Evolutionary conservation across 768 basidiomycete genomes (phyloP), one percentile per base, ranked within the genome.

Genomic region (Flagelloscypha sp.): DNA sequence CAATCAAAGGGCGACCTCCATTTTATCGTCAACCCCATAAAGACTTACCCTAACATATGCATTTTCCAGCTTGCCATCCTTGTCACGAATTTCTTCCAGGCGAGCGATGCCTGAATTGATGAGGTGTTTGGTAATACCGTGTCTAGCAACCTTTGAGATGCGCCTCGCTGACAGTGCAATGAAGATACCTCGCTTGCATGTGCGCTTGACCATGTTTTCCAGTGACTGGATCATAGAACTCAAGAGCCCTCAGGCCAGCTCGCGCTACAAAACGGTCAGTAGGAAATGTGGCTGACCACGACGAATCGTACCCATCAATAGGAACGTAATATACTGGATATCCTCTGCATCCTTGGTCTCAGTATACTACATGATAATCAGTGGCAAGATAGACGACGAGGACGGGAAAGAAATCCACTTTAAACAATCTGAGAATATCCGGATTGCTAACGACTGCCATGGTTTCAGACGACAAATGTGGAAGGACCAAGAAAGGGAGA

Each of bases 161-260:
- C 30, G 17, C 12, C 27, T 4, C 18, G 19, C 9, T 27, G 9
- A 12, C 16, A 20, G 21, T 2, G 17, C n/a, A 28, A 29, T 24
- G 24, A 40, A 10, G 24, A 30, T 54, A 84, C 84, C 85, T 75
- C 29, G 85, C 86, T 57, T 89, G 84, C 87, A 88, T 90, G 50
- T 88, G 85, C 11, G 85, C 86, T 51, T 90, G 85, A 12, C 87
- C 84, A 48, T 90, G 88, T 55, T 87, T 88, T 57, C 77, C 62
- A 10, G 77, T 84, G 18, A 60, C 63, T 17, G 87, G 87, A 48
- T 93, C 84, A 47, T 84, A 93, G 52, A 66, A 88, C 54, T 90
- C 85, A 24, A 92, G 65, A 4, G 76, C 86, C 23, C 80, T 70
- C 23, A 90, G 55, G 42, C 83, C 89, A 25, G 75, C 79, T 19